Conservation (phyloP, 2,329 filamentous ascomycete genomes). For the Gyromitra esculenta region DNA sequence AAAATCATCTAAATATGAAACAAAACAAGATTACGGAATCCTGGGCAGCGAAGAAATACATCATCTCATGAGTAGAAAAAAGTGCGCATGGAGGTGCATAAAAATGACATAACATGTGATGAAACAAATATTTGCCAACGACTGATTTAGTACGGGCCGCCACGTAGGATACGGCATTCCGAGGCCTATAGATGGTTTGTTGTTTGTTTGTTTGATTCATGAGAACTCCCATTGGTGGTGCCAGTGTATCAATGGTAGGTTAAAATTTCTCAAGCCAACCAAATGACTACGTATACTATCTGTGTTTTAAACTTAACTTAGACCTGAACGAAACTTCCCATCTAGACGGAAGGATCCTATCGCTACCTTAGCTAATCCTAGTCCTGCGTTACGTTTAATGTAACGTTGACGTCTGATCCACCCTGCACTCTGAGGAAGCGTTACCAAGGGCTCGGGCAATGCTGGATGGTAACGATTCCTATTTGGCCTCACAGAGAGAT, state of each 20-base stretch:
- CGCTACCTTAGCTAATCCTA: slow-evolving; percentile 7
- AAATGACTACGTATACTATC: background rate
- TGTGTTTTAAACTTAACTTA: slow-evolving; percentile 4
- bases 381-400: slow-evolving; percentile 3
- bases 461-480: no score
- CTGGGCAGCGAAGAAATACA: background rate
- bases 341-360: background rate
- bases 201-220: slow-evolving; percentile 12
- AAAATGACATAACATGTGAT: slow-evolving; percentile 31
- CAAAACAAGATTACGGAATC: background rate
- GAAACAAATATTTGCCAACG: slow-evolving; percentile 10
- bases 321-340: slow-evolving; percentile 20
- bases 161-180: slow-evolving; percentile 29
- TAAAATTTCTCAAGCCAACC: background rate
- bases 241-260: slow-evolving; percentile 34
- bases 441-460: background rate
- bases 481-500: no score
- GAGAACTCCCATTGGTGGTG: slow-evolving; percentile 13
- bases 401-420: slow-evolving; percentile 15
- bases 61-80: background rate
- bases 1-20: background rate
- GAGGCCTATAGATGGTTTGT: slow-evolving; percentile 1
- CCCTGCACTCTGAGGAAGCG: background rate
- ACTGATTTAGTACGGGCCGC: slow-evolving; percentile 12
- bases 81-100: slow-evolving; percentile 3